Base-by-base conservation (phyloP, 805 yeast genomes). In the Kodamaea lidongshanica region DNA sequence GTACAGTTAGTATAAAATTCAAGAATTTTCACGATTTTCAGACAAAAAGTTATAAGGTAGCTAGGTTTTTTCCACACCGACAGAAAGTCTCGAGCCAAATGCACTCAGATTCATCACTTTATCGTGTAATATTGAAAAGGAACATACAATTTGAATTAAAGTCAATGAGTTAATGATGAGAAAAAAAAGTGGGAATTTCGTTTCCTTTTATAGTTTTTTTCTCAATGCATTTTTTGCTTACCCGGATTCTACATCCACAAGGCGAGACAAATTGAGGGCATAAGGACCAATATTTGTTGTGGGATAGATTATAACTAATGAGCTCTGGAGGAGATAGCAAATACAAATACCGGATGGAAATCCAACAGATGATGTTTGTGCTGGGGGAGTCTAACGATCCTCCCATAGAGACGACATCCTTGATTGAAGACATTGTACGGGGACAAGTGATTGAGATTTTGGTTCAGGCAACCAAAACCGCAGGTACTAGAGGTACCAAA, bases 41-140 rank as follows among this genome's bases (percentile, higher is more conserved):
- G 83, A 74, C 72, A 67, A 63, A 65, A 63, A 61, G 62, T 66
- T 57, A 35, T 74, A 71, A 87, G 96, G 96, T 87, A 87, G 96
- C 96, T 79, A 73, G 95, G 77, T 69, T 84, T 83, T 84, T 84
- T 87, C 96, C 95, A 87, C 96, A 87, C 72, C 88, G 87, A 82
- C 87, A 69, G 60, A 67, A 70, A 56, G 82, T 82, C 95, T 86
- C 94, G 95, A 87, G 96, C 95, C 96, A 87, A 87, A 87, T 87
- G 96, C 96, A 85, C 95, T 87, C 96, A 65, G 65, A 44, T 79
- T 84, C 95, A 84, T 84, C 95, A 84, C 74, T 39, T 58, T 19
- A 31, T 19, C 19, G 14, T 14, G 24, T 20, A 16, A 26, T 12
- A 7, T 3, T 17, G 16, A 21, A 33, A 31, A n/a, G n/a, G n/a